Conservation (phyloP, 192 early-diverging fungal genomes). For the Chytriomyces hyalinus region DNA sequence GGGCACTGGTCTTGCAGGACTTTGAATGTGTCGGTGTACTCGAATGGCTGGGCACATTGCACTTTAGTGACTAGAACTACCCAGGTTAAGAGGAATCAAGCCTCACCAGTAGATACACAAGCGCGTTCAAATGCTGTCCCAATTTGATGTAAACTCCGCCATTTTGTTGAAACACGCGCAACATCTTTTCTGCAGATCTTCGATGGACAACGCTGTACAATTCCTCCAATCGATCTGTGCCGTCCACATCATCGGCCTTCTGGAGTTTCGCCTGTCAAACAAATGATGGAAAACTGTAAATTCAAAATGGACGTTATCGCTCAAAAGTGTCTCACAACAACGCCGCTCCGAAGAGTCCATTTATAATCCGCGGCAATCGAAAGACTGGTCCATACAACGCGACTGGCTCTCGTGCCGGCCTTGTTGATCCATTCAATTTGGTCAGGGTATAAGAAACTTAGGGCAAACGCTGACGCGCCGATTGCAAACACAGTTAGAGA, state of each 20-base stretch:
- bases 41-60: conserved; percentile 55
- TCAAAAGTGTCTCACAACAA: conserved; percentile 26
- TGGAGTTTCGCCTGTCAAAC: conserved; percentile 24
- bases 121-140: conserved; percentile 79
- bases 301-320: not conserved
- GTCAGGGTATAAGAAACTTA: conserved; percentile 1
- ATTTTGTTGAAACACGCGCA: conserved; percentile 64
- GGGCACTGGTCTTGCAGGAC: conserved; percentile 82
- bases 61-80: too few species aligned
- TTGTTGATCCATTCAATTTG: conserved; percentile 9
- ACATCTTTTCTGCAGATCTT: conserved; percentile 71
- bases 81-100: too few species aligned
- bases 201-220: conserved; percentile 49
- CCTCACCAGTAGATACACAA: conserved; percentile 75
- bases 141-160: conserved; percentile 90
- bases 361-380: conserved; percentile 65
- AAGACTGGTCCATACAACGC: conserved; percentile 49
- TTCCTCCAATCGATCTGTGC: conserved; percentile 1
- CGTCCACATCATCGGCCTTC: not conserved
- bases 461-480: not conserved
- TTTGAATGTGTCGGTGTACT: conserved; percentile 89
- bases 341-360: conserved; percentile 44
- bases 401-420: conserved; percentile 16
- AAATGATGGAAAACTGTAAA: too few species aligned
- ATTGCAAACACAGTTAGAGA: not conserved